Evolutionary conservation across 192 early-diverging fungal genomes (phyloP).

Genomic region (Gorgonomyces haynaldii): DNA sequence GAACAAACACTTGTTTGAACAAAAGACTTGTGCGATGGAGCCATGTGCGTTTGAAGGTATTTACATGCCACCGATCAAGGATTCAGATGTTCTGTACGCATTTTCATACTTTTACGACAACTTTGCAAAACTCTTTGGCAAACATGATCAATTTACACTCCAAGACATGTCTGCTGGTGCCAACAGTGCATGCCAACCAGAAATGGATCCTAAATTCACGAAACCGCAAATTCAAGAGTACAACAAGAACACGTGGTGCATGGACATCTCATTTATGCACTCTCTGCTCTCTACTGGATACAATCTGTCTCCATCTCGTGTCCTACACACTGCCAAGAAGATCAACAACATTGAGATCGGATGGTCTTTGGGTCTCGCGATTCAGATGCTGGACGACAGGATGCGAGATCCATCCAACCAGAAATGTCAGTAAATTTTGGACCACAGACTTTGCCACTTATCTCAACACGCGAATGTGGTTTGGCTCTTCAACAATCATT

Average conservation of each 20-base stretch:
- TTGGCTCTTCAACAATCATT: neutral
- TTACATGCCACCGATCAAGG: conserved; percentile 61
- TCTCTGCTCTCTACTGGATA: conserved; percentile 75
- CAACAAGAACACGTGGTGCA: conserved; percentile 57
- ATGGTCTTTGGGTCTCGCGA: conserved; percentile 90
- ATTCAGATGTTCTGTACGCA: conserved; percentile 68
- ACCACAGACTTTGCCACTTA: too few relatives aligned
- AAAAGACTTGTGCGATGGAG: conserved; percentile 23
- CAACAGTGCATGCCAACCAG: conserved; percentile 49
- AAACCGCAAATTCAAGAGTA: conserved; percentile 1
- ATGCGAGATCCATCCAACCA: too few relatives aligned
- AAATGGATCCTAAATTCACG: conserved; percentile 1
- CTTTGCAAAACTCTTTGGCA: conserved; percentile 41
- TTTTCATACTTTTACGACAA: conserved; percentile 95
- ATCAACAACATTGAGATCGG: conserved; percentile 87
- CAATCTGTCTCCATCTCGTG: conserved; percentile 55
- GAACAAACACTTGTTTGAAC: conserved; percentile 54
- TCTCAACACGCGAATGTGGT: too few relatives aligned
- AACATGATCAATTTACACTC: conserved; percentile 53
- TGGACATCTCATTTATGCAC: conserved; percentile 84
- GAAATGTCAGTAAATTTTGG: too few relatives aligned
- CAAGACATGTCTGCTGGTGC: conserved; percentile 54
- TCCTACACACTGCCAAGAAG: conserved; percentile 77
- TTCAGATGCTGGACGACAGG: conserved; percentile 58
- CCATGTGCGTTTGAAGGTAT: conserved; percentile 90